Conservation (phyloP, 257 asterid genomes). For the Linaria vulgaris region DNA sequence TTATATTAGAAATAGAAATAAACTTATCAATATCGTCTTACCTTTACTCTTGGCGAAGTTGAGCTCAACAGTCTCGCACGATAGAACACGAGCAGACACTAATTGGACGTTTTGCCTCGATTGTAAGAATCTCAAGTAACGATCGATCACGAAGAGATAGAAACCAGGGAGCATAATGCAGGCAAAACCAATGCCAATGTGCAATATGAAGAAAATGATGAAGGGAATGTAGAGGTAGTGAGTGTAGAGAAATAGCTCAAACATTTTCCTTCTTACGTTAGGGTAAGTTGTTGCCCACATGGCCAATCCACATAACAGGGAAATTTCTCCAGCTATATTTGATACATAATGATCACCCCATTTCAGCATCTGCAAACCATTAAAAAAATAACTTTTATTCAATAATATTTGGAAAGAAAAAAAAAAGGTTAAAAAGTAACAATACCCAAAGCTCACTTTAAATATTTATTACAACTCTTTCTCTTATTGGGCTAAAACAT, state of each 20-base stretch:
- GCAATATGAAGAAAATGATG: slow-evolving; percentile 72
- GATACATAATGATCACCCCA: slow-evolving; percentile 87
- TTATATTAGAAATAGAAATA: no score
- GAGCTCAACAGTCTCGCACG: slow-evolving; percentile 68
- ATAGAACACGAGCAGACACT: slow-evolving; percentile 65
- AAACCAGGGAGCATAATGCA: slow-evolving; percentile 92
- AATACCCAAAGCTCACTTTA: no score
- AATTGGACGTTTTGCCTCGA: slow-evolving; percentile 56
- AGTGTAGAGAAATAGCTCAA: slow-evolving; percentile 77
- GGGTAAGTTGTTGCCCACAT: slow-evolving; percentile 75
- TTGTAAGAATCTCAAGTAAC: slow-evolving; percentile 78
- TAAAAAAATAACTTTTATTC: neutral
- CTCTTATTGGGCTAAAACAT: no score
- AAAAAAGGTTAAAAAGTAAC: no score
- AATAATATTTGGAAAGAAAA: neutral
- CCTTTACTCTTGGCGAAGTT: slow-evolving; percentile 79
- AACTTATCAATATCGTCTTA: slow-evolving; percentile 13
- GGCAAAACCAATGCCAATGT: slow-evolving; percentile 77
- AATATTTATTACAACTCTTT: no score
- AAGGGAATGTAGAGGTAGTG: slow-evolving; percentile 84
- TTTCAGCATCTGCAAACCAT: slow-evolving; percentile 50
- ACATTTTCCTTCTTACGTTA: slow-evolving; percentile 68
- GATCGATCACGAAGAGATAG: slow-evolving; percentile 78
- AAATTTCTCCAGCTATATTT: slow-evolving; percentile 85
- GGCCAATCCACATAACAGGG: slow-evolving; percentile 58